Conservation (phyloP, 129 eudicot genomes). For the Helichrysum umbraculigerum region DNA sequence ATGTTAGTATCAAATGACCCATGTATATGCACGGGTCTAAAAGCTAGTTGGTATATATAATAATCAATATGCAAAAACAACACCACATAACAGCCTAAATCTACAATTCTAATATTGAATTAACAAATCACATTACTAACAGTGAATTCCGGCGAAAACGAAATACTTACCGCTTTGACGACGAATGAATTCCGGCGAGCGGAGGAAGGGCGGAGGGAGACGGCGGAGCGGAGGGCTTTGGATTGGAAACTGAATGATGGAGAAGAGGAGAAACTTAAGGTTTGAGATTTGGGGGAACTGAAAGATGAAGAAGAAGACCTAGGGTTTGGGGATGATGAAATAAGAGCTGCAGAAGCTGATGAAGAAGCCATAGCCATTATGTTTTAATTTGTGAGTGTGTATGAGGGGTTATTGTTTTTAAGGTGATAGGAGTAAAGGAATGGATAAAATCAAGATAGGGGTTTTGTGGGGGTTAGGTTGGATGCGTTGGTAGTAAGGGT, state of each 20-base stretch:
- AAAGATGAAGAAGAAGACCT: constrained; percentile 38
- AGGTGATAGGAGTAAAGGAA: constrained; percentile 15
- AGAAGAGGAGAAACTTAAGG: constrained; percentile 39
- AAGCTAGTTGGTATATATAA: too few species aligned
- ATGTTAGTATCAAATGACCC: too few species aligned
- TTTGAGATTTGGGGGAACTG: constrained; percentile 46
- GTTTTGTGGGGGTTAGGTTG: constrained; percentile 24
- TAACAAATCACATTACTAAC: neutral
- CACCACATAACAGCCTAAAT: neutral
- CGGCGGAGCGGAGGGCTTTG: constrained; percentile 41
- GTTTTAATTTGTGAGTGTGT: neutral
- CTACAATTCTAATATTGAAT: neutral
- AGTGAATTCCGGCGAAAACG: neutral
- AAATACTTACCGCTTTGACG: constrained; percentile 62
- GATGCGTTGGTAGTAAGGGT: neutral
- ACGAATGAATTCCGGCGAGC: constrained; percentile 52
- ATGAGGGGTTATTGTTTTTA: constrained; percentile 4
- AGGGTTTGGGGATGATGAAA: constrained; percentile 45
- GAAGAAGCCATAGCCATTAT: constrained; percentile 42
- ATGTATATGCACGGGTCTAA: too few species aligned
- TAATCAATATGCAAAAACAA: neutral
- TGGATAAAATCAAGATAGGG: constrained; percentile 25
- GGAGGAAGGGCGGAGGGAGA: constrained; percentile 44
- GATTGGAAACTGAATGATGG: constrained; percentile 44
- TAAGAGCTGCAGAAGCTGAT: constrained; percentile 48